Conservation (phyloP, 345 rosid genomes). For the Punica granatum region DNA sequence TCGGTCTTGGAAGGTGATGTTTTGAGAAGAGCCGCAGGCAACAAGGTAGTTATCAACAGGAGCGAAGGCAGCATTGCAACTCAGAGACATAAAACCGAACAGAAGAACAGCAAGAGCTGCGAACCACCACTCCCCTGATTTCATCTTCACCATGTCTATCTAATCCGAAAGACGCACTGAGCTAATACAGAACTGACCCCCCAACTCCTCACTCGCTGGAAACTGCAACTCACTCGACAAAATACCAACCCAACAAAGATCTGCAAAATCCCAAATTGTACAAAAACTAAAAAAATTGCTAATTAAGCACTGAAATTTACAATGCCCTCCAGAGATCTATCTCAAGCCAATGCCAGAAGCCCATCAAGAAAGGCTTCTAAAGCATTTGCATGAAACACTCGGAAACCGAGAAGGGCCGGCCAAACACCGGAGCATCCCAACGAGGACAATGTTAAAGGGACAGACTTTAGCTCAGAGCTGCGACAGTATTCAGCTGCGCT, state of each 20-base stretch:
- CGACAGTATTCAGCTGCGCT: background rate
- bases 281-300: background rate
- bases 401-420: background rate
- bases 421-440: background rate
- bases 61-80: conserved; percentile 39
- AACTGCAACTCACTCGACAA: background rate
- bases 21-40: conserved; percentile 75
- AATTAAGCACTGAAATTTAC: background rate
- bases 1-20: conserved; percentile 58
- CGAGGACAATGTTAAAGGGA: conserved; percentile 5
- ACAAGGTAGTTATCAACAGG: conserved; percentile 79
- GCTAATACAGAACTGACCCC: background rate
- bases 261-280: background rate
- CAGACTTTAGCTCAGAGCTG: conserved; percentile 12
- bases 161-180: conserved; percentile 1
- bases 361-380: background rate
- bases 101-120: conserved; percentile 28
- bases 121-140: conserved; percentile 21
- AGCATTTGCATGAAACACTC: background rate
- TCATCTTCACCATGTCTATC: conserved; percentile 36
- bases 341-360: background rate
- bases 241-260: background rate
- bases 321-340: conserved; percentile 4
- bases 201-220: conserved; percentile 15
- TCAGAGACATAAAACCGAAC: conserved; percentile 27